Evolutionary conservation across 148 eudicot genomes (phyloP).

Genomic region (Rhododendron ovatum): DNA sequence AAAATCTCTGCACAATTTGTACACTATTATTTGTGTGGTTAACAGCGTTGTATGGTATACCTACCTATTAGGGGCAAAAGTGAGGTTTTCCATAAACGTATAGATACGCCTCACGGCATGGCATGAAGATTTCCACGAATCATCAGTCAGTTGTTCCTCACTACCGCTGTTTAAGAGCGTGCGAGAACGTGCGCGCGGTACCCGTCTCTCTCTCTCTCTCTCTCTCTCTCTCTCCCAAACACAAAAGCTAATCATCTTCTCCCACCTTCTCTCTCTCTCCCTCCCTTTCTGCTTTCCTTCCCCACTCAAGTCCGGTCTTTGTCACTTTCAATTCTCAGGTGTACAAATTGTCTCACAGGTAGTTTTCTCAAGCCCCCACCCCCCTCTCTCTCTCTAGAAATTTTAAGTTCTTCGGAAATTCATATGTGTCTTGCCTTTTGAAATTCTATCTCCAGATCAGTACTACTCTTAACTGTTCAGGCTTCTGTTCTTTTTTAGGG

Average conservation of each 20-base stretch:
- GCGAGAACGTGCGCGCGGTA: slow-evolving; percentile 11
- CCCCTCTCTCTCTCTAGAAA: background rate
- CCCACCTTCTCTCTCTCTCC: background rate
- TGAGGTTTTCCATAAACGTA: background rate
- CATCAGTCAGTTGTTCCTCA: background rate
- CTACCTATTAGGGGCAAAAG: background rate
- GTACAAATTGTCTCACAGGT: background rate
- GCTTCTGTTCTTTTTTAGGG: background rate
- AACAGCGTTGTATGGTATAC: too few species aligned
- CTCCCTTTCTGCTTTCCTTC: background rate
- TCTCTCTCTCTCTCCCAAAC: background rate
- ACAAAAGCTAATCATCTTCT: background rate
- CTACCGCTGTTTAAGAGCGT: slow-evolving; percentile 7
- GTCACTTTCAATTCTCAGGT: slow-evolving; percentile 3
- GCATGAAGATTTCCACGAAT: background rate
- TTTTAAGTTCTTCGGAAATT: background rate
- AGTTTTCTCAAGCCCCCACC: background rate
- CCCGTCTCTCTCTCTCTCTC: background rate
- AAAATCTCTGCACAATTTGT: too few species aligned
- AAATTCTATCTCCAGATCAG: background rate
- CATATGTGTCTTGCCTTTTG: background rate
- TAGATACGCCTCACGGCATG: background rate
- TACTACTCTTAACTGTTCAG: background rate
- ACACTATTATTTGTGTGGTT: too few species aligned
- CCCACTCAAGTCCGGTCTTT: background rate